These are phyloP conservation scores for Arachis hypogaea DNA, from an alignment of 306 rosid species.

Conservation along the genomic window DNA sequence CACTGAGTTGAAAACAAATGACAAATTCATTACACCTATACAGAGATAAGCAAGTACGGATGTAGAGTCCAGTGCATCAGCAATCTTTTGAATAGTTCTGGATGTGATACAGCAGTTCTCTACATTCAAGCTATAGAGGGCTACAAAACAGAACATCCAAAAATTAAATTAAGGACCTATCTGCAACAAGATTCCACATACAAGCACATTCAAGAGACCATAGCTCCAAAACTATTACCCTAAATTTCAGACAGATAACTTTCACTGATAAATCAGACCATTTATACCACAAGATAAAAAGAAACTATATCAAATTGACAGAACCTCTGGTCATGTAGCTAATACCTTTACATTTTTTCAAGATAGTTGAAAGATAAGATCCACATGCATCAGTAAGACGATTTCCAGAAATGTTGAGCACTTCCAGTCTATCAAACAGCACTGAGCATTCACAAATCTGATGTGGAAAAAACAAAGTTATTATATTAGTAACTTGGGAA, in stretches of 20 bases:
- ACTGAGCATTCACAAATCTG: slow-evolving; percentile 89
- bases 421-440: slow-evolving; percentile 79
- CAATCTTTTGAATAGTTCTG: slow-evolving; percentile 75
- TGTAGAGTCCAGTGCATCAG: slow-evolving; percentile 67
- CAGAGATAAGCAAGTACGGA: slow-evolving; percentile 74
- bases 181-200: slow-evolving; percentile 20
- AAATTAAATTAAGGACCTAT: slow-evolving; percentile 35
- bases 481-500: slow-evolving; percentile 19
- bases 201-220: slow-evolving; percentile 31
- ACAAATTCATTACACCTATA: slow-evolving; percentile 58
- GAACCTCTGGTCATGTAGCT: slow-evolving; percentile 37
- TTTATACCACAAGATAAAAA: slow-evolving; percentile 30
- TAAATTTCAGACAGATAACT: slow-evolving; percentile 5
- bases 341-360: slow-evolving; percentile 81
- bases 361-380: slow-evolving; percentile 79
- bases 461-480: slow-evolving; percentile 17
- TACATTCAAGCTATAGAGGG: slow-evolving; percentile 76
- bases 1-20: slow-evolving; percentile 27
- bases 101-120: slow-evolving; percentile 83
- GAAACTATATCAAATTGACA: slow-evolving; percentile 29
- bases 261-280: slow-evolving; percentile 25
- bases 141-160: slow-evolving; percentile 47
- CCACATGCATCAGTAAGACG: slow-evolving; percentile 94
- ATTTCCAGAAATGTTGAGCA: slow-evolving; percentile 87
- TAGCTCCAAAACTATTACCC: neutral